Evolutionary conservation across 1,284 basidiomycete species (phyloP).

Genomic region (Ustilago lituana): DNA sequence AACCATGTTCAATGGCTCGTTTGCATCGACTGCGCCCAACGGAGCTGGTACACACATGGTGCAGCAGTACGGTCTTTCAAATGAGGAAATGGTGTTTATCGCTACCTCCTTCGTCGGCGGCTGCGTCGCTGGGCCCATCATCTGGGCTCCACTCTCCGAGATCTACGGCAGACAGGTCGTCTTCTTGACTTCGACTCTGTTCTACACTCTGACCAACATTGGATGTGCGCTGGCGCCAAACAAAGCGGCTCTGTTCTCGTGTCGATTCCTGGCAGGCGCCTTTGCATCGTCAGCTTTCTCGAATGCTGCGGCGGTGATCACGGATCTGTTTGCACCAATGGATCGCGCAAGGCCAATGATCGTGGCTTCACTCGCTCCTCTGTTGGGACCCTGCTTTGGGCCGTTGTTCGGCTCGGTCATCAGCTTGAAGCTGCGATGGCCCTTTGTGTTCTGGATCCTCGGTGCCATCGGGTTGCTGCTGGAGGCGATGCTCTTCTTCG

Average conservation of each 20-base stretch:
- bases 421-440: conserved; percentile 21
- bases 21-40: conserved; percentile 41
- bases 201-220: conserved; percentile 27
- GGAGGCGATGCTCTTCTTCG: conserved; percentile 14
- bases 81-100: conserved; percentile 31
- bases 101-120: conserved; percentile 44
- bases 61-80: conserved; percentile 14
- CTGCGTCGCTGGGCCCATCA: conserved; percentile 39
- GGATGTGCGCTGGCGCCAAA: conserved; percentile 27
- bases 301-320: conserved; percentile 40
- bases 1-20: conserved; percentile 47
- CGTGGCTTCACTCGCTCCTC: conserved; percentile 22
- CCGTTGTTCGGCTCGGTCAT: conserved; percentile 30
- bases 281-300: conserved; percentile 45
- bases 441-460: conserved; percentile 34
- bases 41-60: conserved; percentile 26
- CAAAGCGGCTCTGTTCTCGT: conserved; percentile 28
- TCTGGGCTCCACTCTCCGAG: conserved; percentile 50
- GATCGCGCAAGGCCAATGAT: conserved; percentile 34
- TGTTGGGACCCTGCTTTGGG: conserved; percentile 35
- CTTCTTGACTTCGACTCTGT: conserved; percentile 15
- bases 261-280: conserved; percentile 35
- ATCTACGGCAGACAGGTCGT: conserved; percentile 18
- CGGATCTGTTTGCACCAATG: conserved; percentile 37
- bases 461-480: conserved; percentile 18